These are phyloP conservation scores for Penicillium atrosanguineum DNA, from an alignment of 495 filamentous ascomycete species.

Conservation along the genomic window DNA sequence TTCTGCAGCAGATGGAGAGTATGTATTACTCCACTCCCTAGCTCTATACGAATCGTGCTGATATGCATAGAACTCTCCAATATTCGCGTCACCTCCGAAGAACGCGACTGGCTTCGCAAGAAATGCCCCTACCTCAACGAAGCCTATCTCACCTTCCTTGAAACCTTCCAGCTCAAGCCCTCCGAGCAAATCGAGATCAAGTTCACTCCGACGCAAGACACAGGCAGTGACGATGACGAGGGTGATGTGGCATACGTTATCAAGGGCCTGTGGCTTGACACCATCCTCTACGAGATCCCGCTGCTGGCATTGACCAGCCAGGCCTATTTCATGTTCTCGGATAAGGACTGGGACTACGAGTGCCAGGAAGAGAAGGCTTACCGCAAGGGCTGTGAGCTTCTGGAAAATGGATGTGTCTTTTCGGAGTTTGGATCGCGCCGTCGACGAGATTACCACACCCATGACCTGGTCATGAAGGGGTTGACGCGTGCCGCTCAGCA, in stretches of 20 bases:
- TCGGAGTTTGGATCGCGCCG: slow-evolving; percentile 93
- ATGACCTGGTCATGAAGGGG: slow-evolving; percentile 85
- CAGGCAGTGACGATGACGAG: slow-evolving; percentile 62
- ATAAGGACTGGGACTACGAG: slow-evolving; percentile 82
- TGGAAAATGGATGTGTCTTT: slow-evolving; percentile 80
- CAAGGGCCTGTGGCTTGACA: slow-evolving; percentile 85
- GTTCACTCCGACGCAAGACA: slow-evolving; percentile 65
- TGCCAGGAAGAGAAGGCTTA: slow-evolving; percentile 81
- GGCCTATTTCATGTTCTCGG: slow-evolving; percentile 94
- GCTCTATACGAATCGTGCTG: neutral
- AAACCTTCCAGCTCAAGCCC: slow-evolving; percentile 75
- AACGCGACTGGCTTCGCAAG: slow-evolving; percentile 71
- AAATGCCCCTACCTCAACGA: slow-evolving; percentile 79
- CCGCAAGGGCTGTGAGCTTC: slow-evolving; percentile 69
- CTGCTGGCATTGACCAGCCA: slow-evolving; percentile 88
- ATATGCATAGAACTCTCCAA: slow-evolving; percentile 64
- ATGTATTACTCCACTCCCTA: slow-evolving; percentile 16
- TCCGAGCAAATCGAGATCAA: slow-evolving; percentile 70
- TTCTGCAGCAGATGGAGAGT: slow-evolving; percentile 78
- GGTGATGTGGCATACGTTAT: slow-evolving; percentile 74
- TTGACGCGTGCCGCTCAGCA: slow-evolving; percentile 70
- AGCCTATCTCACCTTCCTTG: slow-evolving; percentile 75
- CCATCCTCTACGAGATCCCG: slow-evolving; percentile 96
- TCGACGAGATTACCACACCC: slow-evolving; percentile 89
- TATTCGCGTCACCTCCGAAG: slow-evolving; percentile 71